Conservation (phyloP, 495 filamentous ascomycete genomes). For the Aspergillus sclerotiicarbonarius region DNA sequence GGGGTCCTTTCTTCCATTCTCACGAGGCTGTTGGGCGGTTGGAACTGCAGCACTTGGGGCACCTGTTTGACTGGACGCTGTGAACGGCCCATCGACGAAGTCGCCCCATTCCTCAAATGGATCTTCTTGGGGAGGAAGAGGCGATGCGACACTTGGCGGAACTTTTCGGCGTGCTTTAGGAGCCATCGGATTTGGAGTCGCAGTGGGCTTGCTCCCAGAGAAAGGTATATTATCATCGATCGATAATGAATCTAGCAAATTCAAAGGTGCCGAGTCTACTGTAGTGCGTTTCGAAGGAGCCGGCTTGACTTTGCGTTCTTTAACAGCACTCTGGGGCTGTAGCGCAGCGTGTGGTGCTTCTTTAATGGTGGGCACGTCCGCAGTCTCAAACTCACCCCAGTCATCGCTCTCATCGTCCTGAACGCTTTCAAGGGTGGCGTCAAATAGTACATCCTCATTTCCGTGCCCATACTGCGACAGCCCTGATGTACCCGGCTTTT, state of each 20-base stretch:
- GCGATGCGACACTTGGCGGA: conserved; percentile 19
- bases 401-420: conserved; percentile 58
- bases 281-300: neutral
- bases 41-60: conserved; percentile 8
- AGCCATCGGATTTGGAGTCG: conserved; percentile 3
- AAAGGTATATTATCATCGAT: conserved; percentile 20
- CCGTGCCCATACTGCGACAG: conserved; percentile 26
- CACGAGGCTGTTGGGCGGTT: neutral
- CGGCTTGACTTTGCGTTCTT: neutral
- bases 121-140: conserved; percentile 60
- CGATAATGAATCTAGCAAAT: conserved; percentile 25
- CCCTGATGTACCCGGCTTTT: conserved; percentile 11
- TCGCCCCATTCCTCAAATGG: conserved; percentile 43
- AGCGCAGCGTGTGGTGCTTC: conserved; percentile 28
- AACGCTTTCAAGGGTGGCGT: conserved; percentile 39
- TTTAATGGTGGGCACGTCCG: conserved; percentile 55
- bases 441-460: conserved; percentile 44
- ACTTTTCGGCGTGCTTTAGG: conserved; percentile 3
- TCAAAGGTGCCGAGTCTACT: neutral
- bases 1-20: neutral
- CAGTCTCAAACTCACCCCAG: conserved; percentile 73
- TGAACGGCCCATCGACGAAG: conserved; percentile 34
- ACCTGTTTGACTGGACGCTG: conserved; percentile 13
- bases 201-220: neutral
- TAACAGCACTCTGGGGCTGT: neutral